A percentile compares a stretch with the other conserved stretches of the same genome.
Evolutionary conservation across 2,329 filamentous ascomycete genomes (phyloP).

Genomic region (Microsporum ferrugineum): DNA sequence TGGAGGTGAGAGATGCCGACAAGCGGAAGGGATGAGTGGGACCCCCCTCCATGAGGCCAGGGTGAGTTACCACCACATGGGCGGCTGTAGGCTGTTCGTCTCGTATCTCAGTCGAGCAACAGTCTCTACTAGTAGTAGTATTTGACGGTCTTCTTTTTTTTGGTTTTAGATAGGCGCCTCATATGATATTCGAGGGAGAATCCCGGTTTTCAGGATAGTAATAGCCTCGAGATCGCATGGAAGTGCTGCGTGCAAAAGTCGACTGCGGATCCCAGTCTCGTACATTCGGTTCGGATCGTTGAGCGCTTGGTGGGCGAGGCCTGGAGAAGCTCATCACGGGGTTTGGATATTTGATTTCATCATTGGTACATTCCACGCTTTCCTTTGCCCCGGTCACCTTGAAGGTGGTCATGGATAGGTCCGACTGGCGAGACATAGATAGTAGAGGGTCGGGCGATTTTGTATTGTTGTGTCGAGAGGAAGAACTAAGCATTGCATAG

Average conservation of each 20-base stretch:
- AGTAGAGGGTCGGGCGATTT: conserved; percentile 27
- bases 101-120: neutral
- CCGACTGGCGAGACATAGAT: conserved; percentile 20
- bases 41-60: neutral
- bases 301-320: conserved; percentile 33
- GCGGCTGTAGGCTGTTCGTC: neutral
- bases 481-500: conserved; percentile 62
- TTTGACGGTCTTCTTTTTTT: neutral
- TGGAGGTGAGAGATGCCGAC: neutral
- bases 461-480: conserved; percentile 11
- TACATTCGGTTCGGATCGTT: conserved; percentile 10
- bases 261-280: conserved; percentile 29
- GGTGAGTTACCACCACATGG: neutral
- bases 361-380: conserved; percentile 26
- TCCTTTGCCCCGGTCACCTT: conserved; percentile 14
- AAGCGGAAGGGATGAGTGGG: neutral
- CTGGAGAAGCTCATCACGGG: conserved; percentile 40
- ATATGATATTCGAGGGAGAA: neutral
- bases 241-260: conserved; percentile 24
- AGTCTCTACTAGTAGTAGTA: neutral
- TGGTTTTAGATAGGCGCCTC: neutral
- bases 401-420: conserved; percentile 16
- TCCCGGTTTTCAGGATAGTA: neutral
- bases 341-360: conserved; percentile 37
- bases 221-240: neutral